phyloP scores from a whole-genome alignment of 441 rosid genomes.

The Brassica balearica region DNA sequence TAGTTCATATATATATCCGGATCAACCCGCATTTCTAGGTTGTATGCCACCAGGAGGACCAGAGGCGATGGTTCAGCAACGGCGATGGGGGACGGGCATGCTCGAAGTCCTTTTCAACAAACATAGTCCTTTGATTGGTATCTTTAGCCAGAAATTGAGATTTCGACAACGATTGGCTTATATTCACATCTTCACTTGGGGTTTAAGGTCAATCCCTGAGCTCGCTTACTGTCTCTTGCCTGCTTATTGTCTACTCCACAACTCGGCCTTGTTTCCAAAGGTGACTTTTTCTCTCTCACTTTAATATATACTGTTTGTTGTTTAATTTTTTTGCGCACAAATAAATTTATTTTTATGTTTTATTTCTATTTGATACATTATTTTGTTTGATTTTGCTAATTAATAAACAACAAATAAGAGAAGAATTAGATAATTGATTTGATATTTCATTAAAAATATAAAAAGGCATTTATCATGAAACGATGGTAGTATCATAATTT shows the following conservation, averaged over 20 bases:
- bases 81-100: conserved; percentile 42
- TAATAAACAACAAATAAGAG: no score
- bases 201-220: conserved; percentile 38
- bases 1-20: conserved; percentile 20
- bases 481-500: not conserved
- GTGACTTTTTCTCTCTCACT: conserved; percentile 1
- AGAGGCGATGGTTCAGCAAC: conserved; percentile 28
- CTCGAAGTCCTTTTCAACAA: conserved; percentile 39
- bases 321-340: not conserved
- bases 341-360: not conserved
- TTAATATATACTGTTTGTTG: not conserved
- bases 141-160: conserved; percentile 18
- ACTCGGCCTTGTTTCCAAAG: conserved; percentile 44
- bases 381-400: no score
- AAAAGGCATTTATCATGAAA: not conserved
- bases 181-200: conserved; percentile 1
- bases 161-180: conserved; percentile 42
- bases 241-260: conserved; percentile 43
- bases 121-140: conserved; percentile 40
- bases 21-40: conserved; percentile 43
- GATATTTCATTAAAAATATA: no score
- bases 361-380: no score
- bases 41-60: conserved; percentile 34
- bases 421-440: no score
- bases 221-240: conserved; percentile 41